Base-by-base conservation (phyloP, 352 stramenopile species). In the Phytophthora sansomeana region DNA sequence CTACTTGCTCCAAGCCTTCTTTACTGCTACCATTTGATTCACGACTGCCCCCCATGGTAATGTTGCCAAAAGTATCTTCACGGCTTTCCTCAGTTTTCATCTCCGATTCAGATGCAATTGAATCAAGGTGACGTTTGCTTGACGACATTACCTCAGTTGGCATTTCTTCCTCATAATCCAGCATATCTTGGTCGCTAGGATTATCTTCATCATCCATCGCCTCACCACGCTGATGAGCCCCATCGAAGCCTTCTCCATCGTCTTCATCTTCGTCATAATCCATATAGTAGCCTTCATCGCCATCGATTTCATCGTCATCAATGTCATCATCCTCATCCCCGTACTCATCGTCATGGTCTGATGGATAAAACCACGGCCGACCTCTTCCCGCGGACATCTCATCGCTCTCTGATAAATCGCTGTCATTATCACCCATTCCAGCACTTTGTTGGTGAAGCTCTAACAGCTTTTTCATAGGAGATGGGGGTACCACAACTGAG, bases 181-280 rank as follows among this genome's bases (percentile, higher is more conserved):
- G 44, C 29, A 54, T 59, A 38, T 75, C 61, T 0, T 82, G 72
- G 39, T 88, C 79, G 41, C 79, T 90, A 1, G 60, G 36, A 14
- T 65, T 70, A 17, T 78, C 65, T 32, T 75, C 74, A 38, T 81
- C 70, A 21, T 72, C 59, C 44, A 61, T 66, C 13, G 69, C 54
- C 13, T 58, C 48, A 59, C 62, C 60, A 52, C 51, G 58, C 17
- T 63, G 50, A 14, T 51, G 11, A 50, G n/a, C 19, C n/a, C 41
- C 49, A 55, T 56, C 49, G 35, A 68, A 41, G 30, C 56, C 54
- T 35, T 85, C 69, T 8, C 75, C 58, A 10, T 83, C 74, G 6
- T 86, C 77, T 11, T 82, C 79, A 14, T 84, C 79, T n/a, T 91
- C 75, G 38, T 90, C 78, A 58, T 85, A 77, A 38, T 86, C 67